Conservation (phyloP, 495 filamentous ascomycete species). For the Trichoderma parareesei region DNA sequence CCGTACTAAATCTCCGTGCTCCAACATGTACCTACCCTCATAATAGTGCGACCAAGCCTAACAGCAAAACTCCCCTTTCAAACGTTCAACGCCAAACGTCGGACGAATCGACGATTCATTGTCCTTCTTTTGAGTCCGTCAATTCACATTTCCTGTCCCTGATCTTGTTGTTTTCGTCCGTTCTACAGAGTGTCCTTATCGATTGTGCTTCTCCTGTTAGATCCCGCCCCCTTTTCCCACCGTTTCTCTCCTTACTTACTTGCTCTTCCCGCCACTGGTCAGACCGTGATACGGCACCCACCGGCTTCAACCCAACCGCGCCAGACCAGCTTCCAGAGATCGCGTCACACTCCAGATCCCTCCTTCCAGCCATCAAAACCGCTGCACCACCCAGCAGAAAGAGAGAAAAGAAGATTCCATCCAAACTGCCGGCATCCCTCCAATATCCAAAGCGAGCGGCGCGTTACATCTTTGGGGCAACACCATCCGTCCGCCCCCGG, state of each 20-base stretch:
- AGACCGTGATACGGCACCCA: neutral
- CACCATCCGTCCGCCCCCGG: neutral
- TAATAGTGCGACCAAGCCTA: neutral
- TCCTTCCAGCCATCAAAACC: neutral
- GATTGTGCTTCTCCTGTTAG: too few relatives aligned
- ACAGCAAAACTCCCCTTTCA: neutral
- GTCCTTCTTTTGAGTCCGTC: neutral
- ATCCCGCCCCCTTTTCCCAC: neutral
- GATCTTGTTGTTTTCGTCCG: too few relatives aligned
- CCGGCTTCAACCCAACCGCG: neutral
- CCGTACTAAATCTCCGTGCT: neutral
- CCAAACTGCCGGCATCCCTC: neutral
- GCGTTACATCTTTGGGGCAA: neutral
- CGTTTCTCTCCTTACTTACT: neutral
- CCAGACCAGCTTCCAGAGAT: neutral
- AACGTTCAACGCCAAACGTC: neutral
- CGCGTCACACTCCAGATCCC: neutral
- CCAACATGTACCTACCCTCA: neutral
- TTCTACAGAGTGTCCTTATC: too few relatives aligned
- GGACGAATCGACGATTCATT: neutral
- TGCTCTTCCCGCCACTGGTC: neutral
- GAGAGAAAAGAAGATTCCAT: neutral
- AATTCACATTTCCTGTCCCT: neutral
- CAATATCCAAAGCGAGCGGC: neutral
- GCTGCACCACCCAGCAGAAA: neutral